Evolutionary conservation across 495 filamentous ascomycete genomes (phyloP).

Genomic region (Lophiotrema nucula): DNA sequence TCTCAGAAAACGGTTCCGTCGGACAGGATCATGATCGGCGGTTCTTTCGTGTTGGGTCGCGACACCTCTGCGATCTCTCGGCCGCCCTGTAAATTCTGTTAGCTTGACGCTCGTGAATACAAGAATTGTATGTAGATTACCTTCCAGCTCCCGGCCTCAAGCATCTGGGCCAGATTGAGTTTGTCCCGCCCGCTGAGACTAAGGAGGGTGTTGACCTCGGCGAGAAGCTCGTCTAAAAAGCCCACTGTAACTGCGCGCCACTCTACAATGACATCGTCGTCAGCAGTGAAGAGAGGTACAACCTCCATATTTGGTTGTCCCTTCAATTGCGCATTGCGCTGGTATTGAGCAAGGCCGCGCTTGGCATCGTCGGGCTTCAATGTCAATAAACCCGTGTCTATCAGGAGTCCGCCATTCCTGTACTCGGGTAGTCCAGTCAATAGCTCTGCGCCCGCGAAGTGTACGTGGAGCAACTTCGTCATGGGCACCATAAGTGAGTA

Average conservation of each 20-base stretch:
- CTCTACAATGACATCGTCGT: constrained; percentile 83
- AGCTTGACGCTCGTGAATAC: background rate
- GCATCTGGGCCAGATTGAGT: constrained; percentile 71
- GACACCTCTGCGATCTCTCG: constrained; percentile 95
- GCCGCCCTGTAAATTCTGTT: constrained; percentile 65
- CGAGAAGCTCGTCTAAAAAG: constrained; percentile 73
- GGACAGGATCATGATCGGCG: constrained; percentile 92
- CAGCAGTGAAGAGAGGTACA: constrained; percentile 74
- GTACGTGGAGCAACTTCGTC: constrained; percentile 69
- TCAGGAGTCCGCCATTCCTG: constrained; percentile 79
- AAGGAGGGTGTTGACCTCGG: constrained; percentile 67
- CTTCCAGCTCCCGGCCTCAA: constrained; percentile 96
- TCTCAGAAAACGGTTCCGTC: constrained; percentile 93
- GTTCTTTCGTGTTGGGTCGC: constrained; percentile 92
- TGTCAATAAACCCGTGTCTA: constrained; percentile 76
- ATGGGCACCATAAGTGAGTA: constrained; percentile 90
- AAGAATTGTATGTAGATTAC: too few relatives aligned
- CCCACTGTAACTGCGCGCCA: constrained; percentile 83
- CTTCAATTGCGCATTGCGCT: constrained; percentile 67
- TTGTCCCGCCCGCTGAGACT: constrained; percentile 54
- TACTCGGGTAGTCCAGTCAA: constrained; percentile 87
- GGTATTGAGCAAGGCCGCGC: constrained; percentile 68
- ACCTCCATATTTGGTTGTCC: constrained; percentile 71
- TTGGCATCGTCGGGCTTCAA: constrained; percentile 66
- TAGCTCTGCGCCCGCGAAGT: constrained; percentile 73